These are phyloP conservation scores for Ganoderma multipileum DNA, from an alignment of 1,284 basidiomycete species.

Conservation along the genomic window DNA sequence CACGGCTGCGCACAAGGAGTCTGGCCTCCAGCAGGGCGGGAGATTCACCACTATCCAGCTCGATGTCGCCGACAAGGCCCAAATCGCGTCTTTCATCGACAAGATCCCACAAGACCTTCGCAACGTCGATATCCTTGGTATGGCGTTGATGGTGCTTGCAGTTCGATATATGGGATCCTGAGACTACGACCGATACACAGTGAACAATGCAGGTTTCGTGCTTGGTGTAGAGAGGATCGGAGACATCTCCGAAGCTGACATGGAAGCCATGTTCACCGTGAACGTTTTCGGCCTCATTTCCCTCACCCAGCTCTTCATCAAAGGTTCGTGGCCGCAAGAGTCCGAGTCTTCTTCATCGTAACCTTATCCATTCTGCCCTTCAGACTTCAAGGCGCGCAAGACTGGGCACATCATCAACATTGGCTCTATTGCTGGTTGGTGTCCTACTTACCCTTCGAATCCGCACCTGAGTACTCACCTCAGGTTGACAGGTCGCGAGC, in stretches of 20 bases:
- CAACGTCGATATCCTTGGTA: constrained; percentile 79
- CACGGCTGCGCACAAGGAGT: constrained; percentile 70
- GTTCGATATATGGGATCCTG: not conserved
- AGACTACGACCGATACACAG: constrained; percentile 45
- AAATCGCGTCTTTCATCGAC: constrained; percentile 70
- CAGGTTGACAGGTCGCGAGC: constrained; percentile 75
- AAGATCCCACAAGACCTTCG: constrained; percentile 73
- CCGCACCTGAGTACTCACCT: not conserved
- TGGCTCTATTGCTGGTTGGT: constrained; percentile 86
- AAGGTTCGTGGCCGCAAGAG: constrained; percentile 48
- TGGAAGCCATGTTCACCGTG: constrained; percentile 91
- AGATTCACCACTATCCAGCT: constrained; percentile 71
- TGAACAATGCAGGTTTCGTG: constrained; percentile 91
- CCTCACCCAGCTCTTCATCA: constrained; percentile 81
- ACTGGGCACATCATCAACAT: constrained; percentile 96
- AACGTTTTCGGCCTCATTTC: constrained; percentile 92
- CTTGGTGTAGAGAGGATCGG: constrained; percentile 86
- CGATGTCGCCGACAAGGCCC: constrained; percentile 78
- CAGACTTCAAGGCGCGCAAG: constrained; percentile 90
- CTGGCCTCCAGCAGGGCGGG: constrained; percentile 75
- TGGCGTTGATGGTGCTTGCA: constrained; percentile 17
- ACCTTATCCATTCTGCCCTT: not conserved
- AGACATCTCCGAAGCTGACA: constrained; percentile 75
- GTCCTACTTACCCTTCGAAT: not conserved
- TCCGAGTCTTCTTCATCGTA: not conserved